Base-by-base conservation (phyloP, 1,284 basidiomycete genomes). In the Cystobasidium pallidum region DNA sequence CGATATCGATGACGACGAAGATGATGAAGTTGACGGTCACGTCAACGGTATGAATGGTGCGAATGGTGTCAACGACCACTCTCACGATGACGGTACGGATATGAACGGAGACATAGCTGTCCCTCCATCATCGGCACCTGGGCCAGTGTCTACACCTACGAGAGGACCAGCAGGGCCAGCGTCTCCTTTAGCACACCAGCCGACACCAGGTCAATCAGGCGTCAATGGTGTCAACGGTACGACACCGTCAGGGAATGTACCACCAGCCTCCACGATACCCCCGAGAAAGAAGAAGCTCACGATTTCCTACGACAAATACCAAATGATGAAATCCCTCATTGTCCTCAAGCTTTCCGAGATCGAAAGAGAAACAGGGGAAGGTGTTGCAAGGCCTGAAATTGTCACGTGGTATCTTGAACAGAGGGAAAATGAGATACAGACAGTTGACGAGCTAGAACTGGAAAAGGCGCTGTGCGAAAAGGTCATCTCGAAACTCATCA, bases 361-460 rank as follows among this genome's bases (percentile, higher is more conserved):
- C 7, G 96, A 99, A 83, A 85, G 86, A 10, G 86, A 88, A 76
- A 89, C 87, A 0, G 89, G 89, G 28, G 85, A 83, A 57, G 94
- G 94, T 11, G 83, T 96, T 28, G 90, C 93, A 79, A 85, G 89
- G 61, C 91, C 94, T 75, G 93, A 94, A 78, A 85, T 99, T 55
- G 89, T 96, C 74, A 91, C 96, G 80, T 96, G 94, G 94, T 99
- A 98, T 81, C 86, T 99, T 65, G 94, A 99, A 83, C 83, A 87
- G 75, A 89, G 87, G 81, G 96, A 99, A 81, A 84, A 85, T 41
- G 89, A 93, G 75, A 84, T 98, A 58, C 87, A 90, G 75, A 88
- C 89, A 59, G 85, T 93, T 17, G 92, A 94, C 68, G 90, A 95
- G 79, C 83, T 96, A n/a, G 92, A 97, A 77, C 89, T 91, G 76